phyloP scores from a whole-genome alignment of 768 basidiomycete species.

The Butyriboletus loyo region DNA sequence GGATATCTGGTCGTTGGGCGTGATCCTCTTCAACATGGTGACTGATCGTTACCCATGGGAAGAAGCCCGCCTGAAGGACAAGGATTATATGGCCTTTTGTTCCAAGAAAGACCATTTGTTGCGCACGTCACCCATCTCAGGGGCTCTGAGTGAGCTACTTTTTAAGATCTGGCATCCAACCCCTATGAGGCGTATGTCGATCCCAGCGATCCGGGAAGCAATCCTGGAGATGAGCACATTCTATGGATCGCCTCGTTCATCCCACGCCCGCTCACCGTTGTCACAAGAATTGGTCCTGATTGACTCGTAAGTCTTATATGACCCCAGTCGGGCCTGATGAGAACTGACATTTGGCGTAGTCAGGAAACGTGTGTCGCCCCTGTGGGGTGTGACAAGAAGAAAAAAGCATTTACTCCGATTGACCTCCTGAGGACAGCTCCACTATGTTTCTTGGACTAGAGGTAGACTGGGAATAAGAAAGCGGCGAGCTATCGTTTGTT shows the following conservation, averaged over 20 bases:
- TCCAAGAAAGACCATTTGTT: background rate
- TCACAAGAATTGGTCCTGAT: background rate
- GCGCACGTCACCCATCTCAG: slow-evolving; percentile 8
- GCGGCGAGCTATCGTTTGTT: background rate
- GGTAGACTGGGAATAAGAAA: background rate
- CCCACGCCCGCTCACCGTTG: background rate
- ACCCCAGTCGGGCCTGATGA: too few relatives aligned
- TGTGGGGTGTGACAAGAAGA: background rate
- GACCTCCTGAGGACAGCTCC: background rate
- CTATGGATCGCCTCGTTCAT: background rate
- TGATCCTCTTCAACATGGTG: slow-evolving; percentile 84
- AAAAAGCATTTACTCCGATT: background rate
- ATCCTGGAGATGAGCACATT: slow-evolving; percentile 14
- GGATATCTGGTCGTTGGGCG: slow-evolving; percentile 72
- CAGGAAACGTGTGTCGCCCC: slow-evolving; percentile 10
- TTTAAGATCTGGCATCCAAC: slow-evolving; percentile 14
- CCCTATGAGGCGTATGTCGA: slow-evolving; percentile 11
- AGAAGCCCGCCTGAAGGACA: slow-evolving; percentile 3
- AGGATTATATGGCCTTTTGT: slow-evolving; percentile 1
- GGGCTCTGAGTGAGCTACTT: slow-evolving; percentile 4
- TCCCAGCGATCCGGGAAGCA: slow-evolving; percentile 17
- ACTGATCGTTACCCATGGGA: slow-evolving; percentile 41
- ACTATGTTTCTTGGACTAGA: background rate
- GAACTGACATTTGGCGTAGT: slow-evolving; percentile 5
- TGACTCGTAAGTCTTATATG: slow-evolving; percentile 13